Evolutionary conservation across 2,329 filamentous ascomycete species (phyloP), one percentile per base, ranked within the genome.

Genomic region (Ophiostoma fasciatum): DNA sequence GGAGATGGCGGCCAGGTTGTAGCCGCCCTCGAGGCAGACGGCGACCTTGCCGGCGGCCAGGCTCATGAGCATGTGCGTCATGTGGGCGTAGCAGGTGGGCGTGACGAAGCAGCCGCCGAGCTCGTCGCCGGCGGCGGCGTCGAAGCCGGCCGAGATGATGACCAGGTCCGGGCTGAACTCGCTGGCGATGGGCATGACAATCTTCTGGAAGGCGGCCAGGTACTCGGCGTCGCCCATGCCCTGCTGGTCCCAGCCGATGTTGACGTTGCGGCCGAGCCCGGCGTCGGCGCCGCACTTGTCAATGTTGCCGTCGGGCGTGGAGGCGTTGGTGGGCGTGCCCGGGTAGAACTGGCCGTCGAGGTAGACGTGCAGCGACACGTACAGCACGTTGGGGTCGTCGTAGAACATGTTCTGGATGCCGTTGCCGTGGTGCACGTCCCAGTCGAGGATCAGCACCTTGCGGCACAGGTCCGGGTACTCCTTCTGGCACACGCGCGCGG

Each of bases 11-110:
- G 75, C 66, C 18, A 98, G 72, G 49, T 96, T 96, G 58, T 98
- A 98, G 8, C 90, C 90, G 17, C 90, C 90, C 60, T 98, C 90
- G 3, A 98, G 66, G 51, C 87, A 94, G 8, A 94, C 88, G 3
- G 83, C 82, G 12, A 98, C 69, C 51, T 87, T 94, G 20, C 90
- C 90, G 30, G 77, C 69, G 1, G 90, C 88, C 15, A 98, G 66
- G 3, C 83, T 85, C 87, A 94, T 96, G 32, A 98, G 71, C 88
- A 96, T 94, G 52, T 94, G 85, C 13, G 90, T 96, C 90, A 98
- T 96, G 52, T 98, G 88, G 12, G 87, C 83, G 53, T 96, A 98
- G 52, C 90, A 93, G 5, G 76, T 61, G 0, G 90, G 90, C 1
- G 85, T 80, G 5, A 98, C 90, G 50, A 84, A 88, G 54, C 90